phyloP scores from a whole-genome alignment of 2,329 filamentous ascomycete species.

The Talaromyces marneffei region DNA sequence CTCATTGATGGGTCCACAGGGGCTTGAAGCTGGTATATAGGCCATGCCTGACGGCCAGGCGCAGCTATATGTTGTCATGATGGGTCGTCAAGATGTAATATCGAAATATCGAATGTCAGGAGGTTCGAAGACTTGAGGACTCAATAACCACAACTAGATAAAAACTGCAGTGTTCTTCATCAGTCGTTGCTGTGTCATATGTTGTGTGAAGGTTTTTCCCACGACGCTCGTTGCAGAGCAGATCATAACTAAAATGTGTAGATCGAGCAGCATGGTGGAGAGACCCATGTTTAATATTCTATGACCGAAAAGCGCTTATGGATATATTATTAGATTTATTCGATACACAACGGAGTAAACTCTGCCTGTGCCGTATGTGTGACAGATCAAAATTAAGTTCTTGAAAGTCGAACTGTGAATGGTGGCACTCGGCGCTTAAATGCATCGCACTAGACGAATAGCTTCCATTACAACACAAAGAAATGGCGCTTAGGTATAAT shows the following conservation, averaged over 20 bases:
- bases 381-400: neutral
- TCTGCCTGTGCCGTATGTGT: neutral
- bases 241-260: neutral
- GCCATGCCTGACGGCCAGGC: neutral
- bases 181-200: neutral
- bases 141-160: too few species aligned
- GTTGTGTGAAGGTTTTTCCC: neutral
- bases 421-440: neutral
- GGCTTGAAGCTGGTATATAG: neutral
- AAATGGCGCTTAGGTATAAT: neutral
- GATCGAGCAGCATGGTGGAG: neutral
- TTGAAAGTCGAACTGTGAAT: neutral
- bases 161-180: too few species aligned
- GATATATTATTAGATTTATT: neutral
- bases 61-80: neutral
- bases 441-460: neutral
- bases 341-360: neutral
- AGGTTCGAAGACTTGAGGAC: too few species aligned
- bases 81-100: neutral
- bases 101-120: neutral
- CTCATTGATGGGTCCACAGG: conserved; percentile 5
- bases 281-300: neutral
- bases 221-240: neutral
- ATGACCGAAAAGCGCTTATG: neutral
- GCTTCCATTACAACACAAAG: neutral